Evolutionary conservation across 2,329 filamentous ascomycete genomes (phyloP).

Genomic region (Pseudogymnoascus sp.): DNA sequence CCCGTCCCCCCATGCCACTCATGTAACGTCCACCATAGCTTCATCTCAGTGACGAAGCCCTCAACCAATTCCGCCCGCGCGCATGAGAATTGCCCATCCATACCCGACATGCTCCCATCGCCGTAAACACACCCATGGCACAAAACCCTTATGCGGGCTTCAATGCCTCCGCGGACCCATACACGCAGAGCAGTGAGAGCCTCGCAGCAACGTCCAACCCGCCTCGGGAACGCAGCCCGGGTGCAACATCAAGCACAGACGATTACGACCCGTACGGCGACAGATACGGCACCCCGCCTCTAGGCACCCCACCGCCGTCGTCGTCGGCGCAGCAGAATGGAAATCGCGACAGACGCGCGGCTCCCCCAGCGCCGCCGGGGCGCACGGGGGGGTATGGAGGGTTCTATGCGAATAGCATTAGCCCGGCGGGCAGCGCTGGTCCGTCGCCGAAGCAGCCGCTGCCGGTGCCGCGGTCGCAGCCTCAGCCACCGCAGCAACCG

Average conservation of each 20-base stretch:
- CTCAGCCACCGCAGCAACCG: not conserved
- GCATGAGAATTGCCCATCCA: not conserved
- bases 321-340: slow-evolving; percentile 17
- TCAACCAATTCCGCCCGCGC: not conserved
- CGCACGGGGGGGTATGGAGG: slow-evolving; percentile 10
- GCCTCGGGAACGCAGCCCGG: not conserved
- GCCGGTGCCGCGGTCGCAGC: not conserved
- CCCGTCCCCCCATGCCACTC: not conserved
- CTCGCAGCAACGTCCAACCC: slow-evolving; percentile 18
- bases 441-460: slow-evolving; percentile 3
- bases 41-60: not conserved
- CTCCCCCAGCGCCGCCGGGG: not conserved
- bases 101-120: not conserved
- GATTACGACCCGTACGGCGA: slow-evolving; percentile 28
- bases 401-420: slow-evolving; percentile 10
- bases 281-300: slow-evolving; percentile 22
- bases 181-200: slow-evolving; percentile 20
- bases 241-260: slow-evolving; percentile 14
- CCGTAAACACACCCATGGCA: slow-evolving; percentile 18
- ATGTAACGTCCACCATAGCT: slow-evolving; percentile 1
- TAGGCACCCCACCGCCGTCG: slow-evolving; percentile 13
- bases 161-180: slow-evolving; percentile 21
- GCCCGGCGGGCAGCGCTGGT: not conserved
- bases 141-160: slow-evolving; percentile 26
- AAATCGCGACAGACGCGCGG: slow-evolving; percentile 22